A percentile compares a stretch with the other conserved stretches of the same genome.
Conservation (phyloP, 2,329 filamentous ascomycete species). For the Sporothrix euskadiensis region DNA sequence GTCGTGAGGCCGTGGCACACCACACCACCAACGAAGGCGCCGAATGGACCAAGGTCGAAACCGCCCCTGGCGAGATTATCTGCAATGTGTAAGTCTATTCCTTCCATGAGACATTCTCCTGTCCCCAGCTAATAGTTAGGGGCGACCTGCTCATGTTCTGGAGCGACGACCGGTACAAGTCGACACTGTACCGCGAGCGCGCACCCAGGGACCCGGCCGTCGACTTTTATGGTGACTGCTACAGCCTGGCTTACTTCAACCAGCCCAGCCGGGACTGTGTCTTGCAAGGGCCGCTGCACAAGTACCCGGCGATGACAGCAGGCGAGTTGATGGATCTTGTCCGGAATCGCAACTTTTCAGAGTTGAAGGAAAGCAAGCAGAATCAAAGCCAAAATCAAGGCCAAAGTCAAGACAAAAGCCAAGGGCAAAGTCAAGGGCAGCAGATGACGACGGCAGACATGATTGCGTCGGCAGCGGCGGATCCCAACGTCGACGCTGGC, state of each 20-base stretch:
- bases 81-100: conserved; percentile 55
- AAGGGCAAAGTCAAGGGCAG: background rate
- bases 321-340: conserved; percentile 40
- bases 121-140: background rate
- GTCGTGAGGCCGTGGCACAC: conserved; percentile 58
- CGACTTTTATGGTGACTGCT: conserved; percentile 59
- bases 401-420: background rate
- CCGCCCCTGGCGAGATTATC: conserved; percentile 55
- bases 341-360: conserved; percentile 61
- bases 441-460: background rate
- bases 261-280: conserved; percentile 54
- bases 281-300: conserved; percentile 61
- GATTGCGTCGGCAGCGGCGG: conserved; percentile 7
- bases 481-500: background rate
- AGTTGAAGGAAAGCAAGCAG: conserved; percentile 25
- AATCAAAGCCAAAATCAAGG: background rate
- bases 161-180: conserved; percentile 68
- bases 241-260: conserved; percentile 63
- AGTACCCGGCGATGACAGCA: conserved; percentile 49
- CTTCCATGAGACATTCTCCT: background rate
- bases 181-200: conserved; percentile 60
- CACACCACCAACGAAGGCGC: conserved; percentile 55
- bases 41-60: conserved; percentile 63
- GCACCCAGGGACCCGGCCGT: conserved; percentile 48
- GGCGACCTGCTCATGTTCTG: conserved; percentile 66